A percentile compares a stretch with the other conserved stretches of the same genome.
These are phyloP conservation scores for Actinidia chinensis DNA, from an alignment of 179 eudicot species.

Conservation along the genomic window DNA sequence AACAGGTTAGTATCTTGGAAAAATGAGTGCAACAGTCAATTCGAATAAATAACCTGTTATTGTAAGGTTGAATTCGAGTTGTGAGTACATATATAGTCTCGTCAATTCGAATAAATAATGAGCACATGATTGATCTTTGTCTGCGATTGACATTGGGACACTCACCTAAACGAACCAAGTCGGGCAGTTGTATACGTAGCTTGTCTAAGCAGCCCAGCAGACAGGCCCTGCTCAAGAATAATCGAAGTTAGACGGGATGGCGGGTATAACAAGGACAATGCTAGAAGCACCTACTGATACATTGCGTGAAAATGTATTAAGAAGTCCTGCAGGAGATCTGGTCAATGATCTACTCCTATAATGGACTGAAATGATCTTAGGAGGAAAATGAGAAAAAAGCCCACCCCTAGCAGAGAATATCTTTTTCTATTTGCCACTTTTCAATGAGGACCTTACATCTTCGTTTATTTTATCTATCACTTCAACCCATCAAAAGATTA, in stretches of 20 bases:
- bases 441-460: not conserved
- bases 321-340: not conserved
- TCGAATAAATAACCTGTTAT: not conserved
- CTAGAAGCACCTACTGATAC: not conserved
- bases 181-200: conserved; percentile 94
- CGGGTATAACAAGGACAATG: not conserved
- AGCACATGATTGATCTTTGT: conserved; percentile 3
- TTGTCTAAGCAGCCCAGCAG: conserved; percentile 93
- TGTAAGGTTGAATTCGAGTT: not conserved
- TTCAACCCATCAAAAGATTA: not conserved
- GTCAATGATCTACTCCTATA: not conserved
- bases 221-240: conserved; percentile 61
- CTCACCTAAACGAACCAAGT: conserved; percentile 82
- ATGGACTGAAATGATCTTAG: not conserved
- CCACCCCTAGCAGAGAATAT: not conserved
- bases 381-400: not conserved
- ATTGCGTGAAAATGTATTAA: not conserved
- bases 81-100: not conserved
- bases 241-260: not conserved
- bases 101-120: not conserved
- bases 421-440: not conserved
- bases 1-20: not conserved
- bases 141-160: not conserved
- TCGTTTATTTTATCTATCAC: not conserved
- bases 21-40: not conserved